Evolutionary conservation across 1,284 basidiomycete genomes (phyloP), one percentile per base, ranked within the genome.

Genomic region (Fistulinella cinereoalba): DNA sequence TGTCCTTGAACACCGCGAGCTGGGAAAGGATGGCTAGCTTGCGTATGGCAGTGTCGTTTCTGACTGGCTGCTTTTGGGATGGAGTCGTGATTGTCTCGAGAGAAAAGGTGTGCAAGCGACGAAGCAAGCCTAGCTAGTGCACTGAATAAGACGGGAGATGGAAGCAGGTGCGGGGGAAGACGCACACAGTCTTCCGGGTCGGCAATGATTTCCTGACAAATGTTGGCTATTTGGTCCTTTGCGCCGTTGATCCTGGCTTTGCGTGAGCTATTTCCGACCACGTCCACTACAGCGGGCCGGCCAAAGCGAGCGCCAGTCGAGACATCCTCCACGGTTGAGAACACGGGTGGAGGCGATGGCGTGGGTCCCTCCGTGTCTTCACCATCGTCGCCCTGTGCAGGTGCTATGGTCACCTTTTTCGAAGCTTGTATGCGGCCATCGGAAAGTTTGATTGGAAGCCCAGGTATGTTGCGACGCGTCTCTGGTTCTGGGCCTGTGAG

Each of bases 1-100:
- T 81, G 65, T 99, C 97, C 61, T 92, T 92, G 77, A 92, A 97
- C 13, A 99, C 90, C 10, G 95, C 91, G 22, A 98, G 76, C 62
- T 97, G 86, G 13, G 93, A 97, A 28, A 98, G 73, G 43, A 97
- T 79, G 4, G 96, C 89, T 32, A 97, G 72, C 65, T 89, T 91
- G 46, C 96, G 84, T 54, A 99, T 88, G 22, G 88, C 73, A 29
- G 76, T 68, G 56, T 97, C 92, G 50, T 98, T 94, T 8, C 71
- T 63, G 4, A 96, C 70, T 15, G 84, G 81, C 36, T 86, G 76
- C 7, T 77, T 75, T 55, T 81, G 82, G 15, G 80, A 73, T 1
- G 82, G 77, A 3, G 83, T 81, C 2, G 83, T 77, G 15, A 97
- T 81, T 45, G 81, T 76, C 6, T 77, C 67, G 15, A 90, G 76